Evolutionary conservation across 2,329 filamentous ascomycete genomes (phyloP).

Genomic region (Fusarium nelsonii): DNA sequence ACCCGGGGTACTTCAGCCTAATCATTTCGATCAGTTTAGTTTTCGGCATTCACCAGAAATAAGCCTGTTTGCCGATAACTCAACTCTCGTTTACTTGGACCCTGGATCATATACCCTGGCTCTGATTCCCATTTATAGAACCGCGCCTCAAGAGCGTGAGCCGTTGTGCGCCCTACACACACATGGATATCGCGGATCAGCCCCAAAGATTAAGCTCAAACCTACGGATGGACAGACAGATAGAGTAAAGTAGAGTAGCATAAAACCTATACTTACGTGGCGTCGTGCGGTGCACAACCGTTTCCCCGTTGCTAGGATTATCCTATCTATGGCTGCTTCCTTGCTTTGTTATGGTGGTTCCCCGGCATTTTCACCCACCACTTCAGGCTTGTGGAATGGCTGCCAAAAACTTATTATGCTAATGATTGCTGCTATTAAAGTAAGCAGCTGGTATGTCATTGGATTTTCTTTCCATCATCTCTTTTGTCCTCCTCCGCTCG

Average conservation of each 20-base stretch:
- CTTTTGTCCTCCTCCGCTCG: conserved; percentile 7
- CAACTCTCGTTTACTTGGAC: not conserved
- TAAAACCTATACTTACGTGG: conserved; percentile 27
- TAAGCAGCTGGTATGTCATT: not conserved
- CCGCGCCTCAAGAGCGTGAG: conserved; percentile 21
- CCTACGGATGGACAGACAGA: conserved; percentile 1
- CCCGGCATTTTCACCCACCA: conserved; percentile 26
- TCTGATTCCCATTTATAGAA: conserved; percentile 44
- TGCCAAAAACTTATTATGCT: conserved; percentile 21
- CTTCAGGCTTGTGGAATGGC: conserved; percentile 12
- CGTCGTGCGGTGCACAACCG: conserved; percentile 41
- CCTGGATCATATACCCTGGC: conserved; percentile 6
- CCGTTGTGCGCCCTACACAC: conserved; percentile 17
- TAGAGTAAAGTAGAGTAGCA: conserved; percentile 7
- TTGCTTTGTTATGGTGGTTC: conserved; percentile 22
- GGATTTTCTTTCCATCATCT: not conserved
- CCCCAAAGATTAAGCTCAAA: conserved; percentile 21
- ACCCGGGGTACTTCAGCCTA: not conserved
- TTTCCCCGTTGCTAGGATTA: conserved; percentile 38
- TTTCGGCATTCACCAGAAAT: conserved; percentile 6
- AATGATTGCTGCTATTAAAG: conserved; percentile 14
- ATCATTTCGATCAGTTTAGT: not conserved
- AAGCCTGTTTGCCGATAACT: conserved; percentile 12
- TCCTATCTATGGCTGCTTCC: conserved; percentile 21
- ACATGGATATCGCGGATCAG: conserved; percentile 4